Evolutionary conservation across 1,284 basidiomycete species (phyloP).

Genomic region (Apiotrichum siamense): DNA sequence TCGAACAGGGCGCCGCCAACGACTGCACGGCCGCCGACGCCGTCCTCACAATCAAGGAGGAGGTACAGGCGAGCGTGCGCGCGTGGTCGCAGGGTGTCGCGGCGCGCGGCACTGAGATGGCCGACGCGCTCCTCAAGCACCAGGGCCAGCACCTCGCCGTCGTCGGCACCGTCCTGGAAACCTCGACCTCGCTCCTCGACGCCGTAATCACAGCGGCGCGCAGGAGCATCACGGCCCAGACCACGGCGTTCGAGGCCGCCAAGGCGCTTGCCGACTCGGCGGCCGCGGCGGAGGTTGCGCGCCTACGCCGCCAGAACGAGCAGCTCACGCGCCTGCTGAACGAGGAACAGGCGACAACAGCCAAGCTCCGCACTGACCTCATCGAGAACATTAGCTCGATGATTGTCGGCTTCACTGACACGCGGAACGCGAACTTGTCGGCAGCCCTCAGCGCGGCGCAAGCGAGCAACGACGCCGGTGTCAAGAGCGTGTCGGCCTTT

Average conservation of each 20-base stretch:
- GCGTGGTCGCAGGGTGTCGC: conserved; percentile 33
- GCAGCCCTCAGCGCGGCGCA: conserved; percentile 57
- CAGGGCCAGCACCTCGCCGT: conserved; percentile 42
- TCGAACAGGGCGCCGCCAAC: conserved; percentile 54
- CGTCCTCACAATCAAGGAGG: conserved; percentile 27
- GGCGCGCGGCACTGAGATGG: conserved; percentile 28
- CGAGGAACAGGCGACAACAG: conserved; percentile 60
- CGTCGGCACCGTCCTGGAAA: conserved; percentile 40
- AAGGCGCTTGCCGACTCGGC: conserved; percentile 54
- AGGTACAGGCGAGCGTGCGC: conserved; percentile 37
- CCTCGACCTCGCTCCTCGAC: conserved; percentile 54
- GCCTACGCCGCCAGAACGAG: conserved; percentile 68
- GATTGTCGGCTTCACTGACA: conserved; percentile 62
- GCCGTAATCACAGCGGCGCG: conserved; percentile 57
- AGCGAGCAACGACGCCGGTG: conserved; percentile 54
- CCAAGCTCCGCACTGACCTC: conserved; percentile 64
- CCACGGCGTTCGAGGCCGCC: conserved; percentile 53
- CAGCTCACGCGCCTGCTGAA: conserved; percentile 59
- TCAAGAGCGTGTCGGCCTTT: conserved; percentile 4
- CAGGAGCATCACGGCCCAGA: conserved; percentile 56
- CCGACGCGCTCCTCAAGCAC: conserved; percentile 38
- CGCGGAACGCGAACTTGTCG: conserved; percentile 63
- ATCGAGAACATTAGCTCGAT: conserved; percentile 64
- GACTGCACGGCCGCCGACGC: conserved; percentile 52
- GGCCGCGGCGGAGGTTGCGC: conserved; percentile 58